Conservation (phyloP, 441 rosid genomes). For the Erodium texanum region DNA sequence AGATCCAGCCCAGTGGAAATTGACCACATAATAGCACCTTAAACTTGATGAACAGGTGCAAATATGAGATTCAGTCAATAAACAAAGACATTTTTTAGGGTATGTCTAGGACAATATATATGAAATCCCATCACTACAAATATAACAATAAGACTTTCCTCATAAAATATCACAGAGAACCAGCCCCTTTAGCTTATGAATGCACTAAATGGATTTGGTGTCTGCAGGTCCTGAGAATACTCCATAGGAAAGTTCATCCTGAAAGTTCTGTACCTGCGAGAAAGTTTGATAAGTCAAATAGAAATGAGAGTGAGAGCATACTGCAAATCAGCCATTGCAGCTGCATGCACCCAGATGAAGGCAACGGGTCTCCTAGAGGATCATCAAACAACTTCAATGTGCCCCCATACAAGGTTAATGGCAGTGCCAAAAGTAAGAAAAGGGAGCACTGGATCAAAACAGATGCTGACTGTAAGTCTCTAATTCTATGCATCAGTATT, state of each 20-base stretch:
- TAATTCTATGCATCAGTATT: background rate
- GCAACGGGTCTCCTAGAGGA: background rate
- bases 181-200: background rate
- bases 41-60: background rate
- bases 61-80: background rate
- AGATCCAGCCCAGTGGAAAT: background rate
- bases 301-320: conserved; percentile 11
- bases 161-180: background rate
- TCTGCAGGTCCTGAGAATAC: conserved; percentile 58
- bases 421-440: background rate
- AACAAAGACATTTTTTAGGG: background rate
- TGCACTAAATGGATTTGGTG: background rate
- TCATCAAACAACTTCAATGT: background rate
- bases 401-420: background rate
- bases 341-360: background rate
- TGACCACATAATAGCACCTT: background rate
- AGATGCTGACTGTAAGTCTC: background rate
- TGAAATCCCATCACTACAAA: background rate
- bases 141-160: background rate
- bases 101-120: background rate
- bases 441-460: conserved; percentile 4
- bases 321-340: background rate
- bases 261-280: conserved; percentile 36
- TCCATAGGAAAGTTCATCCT: conserved; percentile 70
- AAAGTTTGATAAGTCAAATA: conserved; percentile 17